Percentiles rank a stretch among this genome's conserved stretches.
Evolutionary conservation across 345 rosid species (phyloP).

Genomic region (Gossypium bickii): DNA sequence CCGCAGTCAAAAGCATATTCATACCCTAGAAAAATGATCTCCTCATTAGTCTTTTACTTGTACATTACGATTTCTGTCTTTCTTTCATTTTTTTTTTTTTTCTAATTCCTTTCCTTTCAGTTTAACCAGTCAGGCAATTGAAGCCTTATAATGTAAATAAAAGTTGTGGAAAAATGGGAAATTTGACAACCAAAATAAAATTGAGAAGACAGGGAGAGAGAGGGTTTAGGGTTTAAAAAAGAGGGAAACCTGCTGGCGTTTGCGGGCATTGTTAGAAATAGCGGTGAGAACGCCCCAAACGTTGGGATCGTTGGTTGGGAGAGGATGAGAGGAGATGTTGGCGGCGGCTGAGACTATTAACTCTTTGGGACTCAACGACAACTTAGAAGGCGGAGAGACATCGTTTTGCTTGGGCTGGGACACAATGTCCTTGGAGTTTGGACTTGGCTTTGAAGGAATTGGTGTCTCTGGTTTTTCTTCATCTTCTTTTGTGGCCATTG

Average conservation of each 20-base stretch:
- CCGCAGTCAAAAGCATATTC: constrained; percentile 62
- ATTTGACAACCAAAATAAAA: neutral
- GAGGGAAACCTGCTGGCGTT: constrained; percentile 57
- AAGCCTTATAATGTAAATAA: neutral
- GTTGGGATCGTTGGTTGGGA: constrained; percentile 51
- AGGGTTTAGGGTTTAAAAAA: constrained; percentile 15
- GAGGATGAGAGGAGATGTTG: constrained; percentile 63
- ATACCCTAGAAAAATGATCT: constrained; percentile 48
- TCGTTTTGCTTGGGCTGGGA: constrained; percentile 29
- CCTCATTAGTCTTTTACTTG: constrained; percentile 14
- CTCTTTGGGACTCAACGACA: constrained; percentile 38
- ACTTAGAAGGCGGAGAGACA: constrained; percentile 27
- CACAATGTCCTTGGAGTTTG: constrained; percentile 19
- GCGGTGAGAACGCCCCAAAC: constrained; percentile 98
- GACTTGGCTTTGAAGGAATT: constrained; percentile 23
- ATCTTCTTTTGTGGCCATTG: constrained; percentile 35
- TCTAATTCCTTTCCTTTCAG: neutral
- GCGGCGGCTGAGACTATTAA: constrained; percentile 57
- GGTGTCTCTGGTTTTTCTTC: constrained; percentile 25
- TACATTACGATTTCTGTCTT: neutral
- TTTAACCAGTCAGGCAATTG: neutral
- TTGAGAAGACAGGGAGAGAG: neutral
- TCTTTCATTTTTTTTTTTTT: neutral
- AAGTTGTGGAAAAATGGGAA: neutral
- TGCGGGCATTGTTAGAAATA: constrained; percentile 69